Base-by-base conservation (phyloP, 305 asterid genomes). In the Fraxinus floribunda region DNA sequence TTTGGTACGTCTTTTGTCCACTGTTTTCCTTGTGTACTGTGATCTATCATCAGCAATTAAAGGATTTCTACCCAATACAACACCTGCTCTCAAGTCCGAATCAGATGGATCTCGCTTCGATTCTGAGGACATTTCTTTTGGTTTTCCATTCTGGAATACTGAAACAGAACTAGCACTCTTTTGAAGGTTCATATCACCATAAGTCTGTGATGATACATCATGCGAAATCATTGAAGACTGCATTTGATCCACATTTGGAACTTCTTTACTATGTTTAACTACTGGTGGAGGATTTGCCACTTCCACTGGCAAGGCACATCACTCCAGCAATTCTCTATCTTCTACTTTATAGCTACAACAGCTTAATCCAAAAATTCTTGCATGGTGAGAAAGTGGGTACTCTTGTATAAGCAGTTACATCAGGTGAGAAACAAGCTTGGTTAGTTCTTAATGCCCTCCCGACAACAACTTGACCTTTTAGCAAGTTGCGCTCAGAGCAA, bases 381-480 rank as follows among this genome's bases (percentile, higher is more conserved):
- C 98, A 10, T 94, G 91, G 89, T 95, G 99, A 41, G 99, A 91
- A 78, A 95, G 95, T 15, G 99, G 97, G 85, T 94, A 94, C 22
- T 94, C 97, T 91, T 91, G 92, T 90, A 78, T 80, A 90, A 29
- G 93, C 89, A 9, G 94, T 90, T 22, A 93, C 86, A 73, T 95
- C 97, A 30, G 90, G 84, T 0, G 91, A 91, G 90, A 93, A 95
- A 77, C 98, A 92, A 4, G 99, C 98, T 77, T 93, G 92, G 75
- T 94, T 95, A 7, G 94, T 93, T 35, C 78, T 82, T 75, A 94
- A 91, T 4, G 98, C 98, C 74, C 84, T 87, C 70, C 98, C 98
- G 2, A 90, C 96, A 20, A 92, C 87, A 16, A 97, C 99, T 85
- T 91, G 89, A 68, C 94, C 98, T 88, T 89, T 94, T 46, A 95